A percentile compares a stretch with the other conserved stretches of the same genome.
Conservation (phyloP, 1,284 basidiomycete genomes). For the Irpex sp. region DNA sequence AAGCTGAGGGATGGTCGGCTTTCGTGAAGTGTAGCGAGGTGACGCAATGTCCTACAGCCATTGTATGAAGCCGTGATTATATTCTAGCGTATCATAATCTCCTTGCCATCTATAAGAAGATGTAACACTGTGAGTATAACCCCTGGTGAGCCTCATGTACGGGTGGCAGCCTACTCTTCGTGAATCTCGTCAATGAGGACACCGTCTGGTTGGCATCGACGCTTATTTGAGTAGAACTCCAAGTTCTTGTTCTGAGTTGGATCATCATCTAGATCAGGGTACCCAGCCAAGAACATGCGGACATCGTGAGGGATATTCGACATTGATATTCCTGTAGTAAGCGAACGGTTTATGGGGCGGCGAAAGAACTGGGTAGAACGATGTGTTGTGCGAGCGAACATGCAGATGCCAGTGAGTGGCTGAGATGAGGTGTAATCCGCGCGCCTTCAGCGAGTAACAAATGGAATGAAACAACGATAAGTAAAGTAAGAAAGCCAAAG, state of each 20-base stretch:
- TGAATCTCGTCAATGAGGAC: slow-evolving; percentile 63
- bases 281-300: slow-evolving; percentile 57
- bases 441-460: background rate
- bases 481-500: background rate
- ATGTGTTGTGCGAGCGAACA: background rate
- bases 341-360: background rate
- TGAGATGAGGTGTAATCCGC: background rate
- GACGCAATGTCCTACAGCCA: slow-evolving; percentile 55
- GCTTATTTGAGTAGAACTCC: slow-evolving; percentile 59
- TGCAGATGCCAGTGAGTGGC: background rate
- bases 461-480: background rate
- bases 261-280: slow-evolving; percentile 46
- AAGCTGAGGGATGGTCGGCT: slow-evolving; percentile 41
- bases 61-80: slow-evolving; percentile 70
- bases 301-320: slow-evolving; percentile 49
- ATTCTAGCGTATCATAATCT: slow-evolving; percentile 60
- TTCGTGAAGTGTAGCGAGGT: background rate
- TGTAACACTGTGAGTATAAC: background rate
- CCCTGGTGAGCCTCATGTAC: background rate
- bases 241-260: slow-evolving; percentile 44
- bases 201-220: slow-evolving; percentile 59
- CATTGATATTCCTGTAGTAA: slow-evolving; percentile 10
- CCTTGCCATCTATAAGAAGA: slow-evolving; percentile 49
- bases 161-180: slow-evolving; percentile 37
- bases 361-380: background rate